Evolutionary conservation across 805 yeast genomes (phyloP).

Genomic region (Candida manassasensis): DNA sequence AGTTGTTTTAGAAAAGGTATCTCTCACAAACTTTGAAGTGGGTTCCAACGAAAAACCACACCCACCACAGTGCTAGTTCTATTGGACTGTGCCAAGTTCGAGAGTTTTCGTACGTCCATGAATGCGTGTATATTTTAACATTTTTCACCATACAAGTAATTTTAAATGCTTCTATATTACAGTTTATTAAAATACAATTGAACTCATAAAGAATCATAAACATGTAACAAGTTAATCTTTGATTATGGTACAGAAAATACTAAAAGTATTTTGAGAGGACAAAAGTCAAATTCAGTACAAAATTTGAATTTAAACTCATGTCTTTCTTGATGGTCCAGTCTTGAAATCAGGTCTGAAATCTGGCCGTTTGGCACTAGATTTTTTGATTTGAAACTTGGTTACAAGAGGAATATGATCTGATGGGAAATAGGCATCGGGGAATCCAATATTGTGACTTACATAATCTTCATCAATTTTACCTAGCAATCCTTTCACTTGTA

Average conservation of each 20-base stretch:
- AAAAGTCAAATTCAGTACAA: no score
- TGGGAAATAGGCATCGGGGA: conserved; percentile 91
- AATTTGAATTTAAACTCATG: conserved; percentile 23
- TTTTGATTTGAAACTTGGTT: conserved; percentile 69
- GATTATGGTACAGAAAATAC: conserved; percentile 1
- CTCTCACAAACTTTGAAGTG: no score
- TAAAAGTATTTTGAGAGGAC: background rate
- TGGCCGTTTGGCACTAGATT: conserved; percentile 30
- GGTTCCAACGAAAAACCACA: no score
- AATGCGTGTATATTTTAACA: no score
- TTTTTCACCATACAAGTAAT: no score
- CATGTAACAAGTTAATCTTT: background rate
- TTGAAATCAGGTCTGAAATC: conserved; percentile 45
- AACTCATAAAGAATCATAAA: background rate
- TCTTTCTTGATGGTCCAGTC: conserved; percentile 37
- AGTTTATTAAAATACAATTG: conserved; percentile 1
- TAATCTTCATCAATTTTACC: conserved; percentile 83
- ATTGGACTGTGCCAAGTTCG: no score
- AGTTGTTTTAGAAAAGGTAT: no score
- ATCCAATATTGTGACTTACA: conserved; percentile 72
- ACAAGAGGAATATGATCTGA: conserved; percentile 92
- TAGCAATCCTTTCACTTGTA: conserved; percentile 78
- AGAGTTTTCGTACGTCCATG: no score
- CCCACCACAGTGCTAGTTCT: no score
- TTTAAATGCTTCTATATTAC: no score